phyloP scores from a whole-genome alignment of 371 early-diverging fungal genomes.

The Mucor ambiguus region DNA sequence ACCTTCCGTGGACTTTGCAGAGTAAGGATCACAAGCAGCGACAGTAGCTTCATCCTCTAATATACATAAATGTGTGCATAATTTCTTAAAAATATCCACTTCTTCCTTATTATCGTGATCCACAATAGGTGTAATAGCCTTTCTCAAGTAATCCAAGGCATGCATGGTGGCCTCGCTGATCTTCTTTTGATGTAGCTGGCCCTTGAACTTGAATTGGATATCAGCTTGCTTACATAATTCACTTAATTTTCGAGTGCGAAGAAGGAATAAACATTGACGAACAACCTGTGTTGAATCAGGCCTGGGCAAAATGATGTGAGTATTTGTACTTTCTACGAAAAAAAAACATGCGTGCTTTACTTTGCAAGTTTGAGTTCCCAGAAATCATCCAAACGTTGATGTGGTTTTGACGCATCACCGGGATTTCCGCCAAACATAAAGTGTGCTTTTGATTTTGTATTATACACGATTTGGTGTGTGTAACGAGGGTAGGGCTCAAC shows the following conservation, averaged over 20 bases:
- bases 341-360: too few relatives aligned
- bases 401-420: conserved; percentile 58
- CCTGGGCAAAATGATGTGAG: conserved; percentile 50
- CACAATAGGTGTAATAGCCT: conserved; percentile 62
- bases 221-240: conserved; percentile 57
- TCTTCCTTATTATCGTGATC: conserved; percentile 68
- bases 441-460: conserved; percentile 57
- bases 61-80: conserved; percentile 65
- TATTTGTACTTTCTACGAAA: too few relatives aligned
- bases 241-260: conserved; percentile 69
- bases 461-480: conserved; percentile 87
- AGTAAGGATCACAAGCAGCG: not conserved
- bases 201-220: conserved; percentile 33
- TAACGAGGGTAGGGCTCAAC: conserved; percentile 81
- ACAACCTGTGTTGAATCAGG: conserved; percentile 64
- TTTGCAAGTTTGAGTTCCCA: conserved; percentile 79
- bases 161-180: conserved; percentile 23
- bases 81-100: conserved; percentile 59
- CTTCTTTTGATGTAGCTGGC: not conserved
- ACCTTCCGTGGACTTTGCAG: conserved; percentile 9
- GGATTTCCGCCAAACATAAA: conserved; percentile 95
- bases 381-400: conserved; percentile 79
- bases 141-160: conserved; percentile 74
- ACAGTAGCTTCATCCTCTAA: not conserved
- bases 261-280: conserved; percentile 60